A percentile compares a stretch with the other conserved stretches of the same genome.
Evolutionary conservation across 257 asterid genomes (phyloP).

Genomic region (Solanum sejunctum): DNA sequence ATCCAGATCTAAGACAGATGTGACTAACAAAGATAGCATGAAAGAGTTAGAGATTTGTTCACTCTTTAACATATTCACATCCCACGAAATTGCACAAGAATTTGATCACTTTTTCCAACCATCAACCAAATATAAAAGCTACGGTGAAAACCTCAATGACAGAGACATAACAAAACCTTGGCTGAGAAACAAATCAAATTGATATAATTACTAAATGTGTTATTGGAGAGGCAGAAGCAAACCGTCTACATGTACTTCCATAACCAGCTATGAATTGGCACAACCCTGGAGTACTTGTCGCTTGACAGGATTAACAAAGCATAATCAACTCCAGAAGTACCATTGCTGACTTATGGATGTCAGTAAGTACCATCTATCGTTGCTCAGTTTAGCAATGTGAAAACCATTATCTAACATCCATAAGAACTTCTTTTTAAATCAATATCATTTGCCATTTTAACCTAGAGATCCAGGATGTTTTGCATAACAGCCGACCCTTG

Average conservation of each 20-base stretch:
- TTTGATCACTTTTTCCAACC: background rate
- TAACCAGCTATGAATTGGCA: background rate
- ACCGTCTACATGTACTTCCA: background rate
- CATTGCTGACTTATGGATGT: background rate
- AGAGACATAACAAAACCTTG: background rate
- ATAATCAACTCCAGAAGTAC: background rate
- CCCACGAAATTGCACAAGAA: background rate
- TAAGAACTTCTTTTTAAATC: background rate
- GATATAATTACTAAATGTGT: background rate
- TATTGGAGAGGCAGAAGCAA: background rate
- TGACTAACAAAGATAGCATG: background rate
- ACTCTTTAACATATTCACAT: background rate
- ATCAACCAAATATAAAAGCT: background rate
- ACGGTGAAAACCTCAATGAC: background rate
- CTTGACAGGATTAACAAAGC: background rate
- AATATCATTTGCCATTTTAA: background rate
- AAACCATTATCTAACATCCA: background rate
- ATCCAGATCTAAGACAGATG: background rate
- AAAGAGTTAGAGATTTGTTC: background rate
- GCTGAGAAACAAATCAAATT: background rate
- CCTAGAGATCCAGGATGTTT: background rate
- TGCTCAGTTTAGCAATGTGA: background rate
- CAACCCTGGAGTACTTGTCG: background rate
- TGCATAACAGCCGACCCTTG: background rate
- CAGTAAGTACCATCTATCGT: background rate